Evolutionary conservation across 2,329 filamentous ascomycete species (phyloP), one percentile per base, ranked within the genome.

Genomic region (Ampelomyces quisqualis): DNA sequence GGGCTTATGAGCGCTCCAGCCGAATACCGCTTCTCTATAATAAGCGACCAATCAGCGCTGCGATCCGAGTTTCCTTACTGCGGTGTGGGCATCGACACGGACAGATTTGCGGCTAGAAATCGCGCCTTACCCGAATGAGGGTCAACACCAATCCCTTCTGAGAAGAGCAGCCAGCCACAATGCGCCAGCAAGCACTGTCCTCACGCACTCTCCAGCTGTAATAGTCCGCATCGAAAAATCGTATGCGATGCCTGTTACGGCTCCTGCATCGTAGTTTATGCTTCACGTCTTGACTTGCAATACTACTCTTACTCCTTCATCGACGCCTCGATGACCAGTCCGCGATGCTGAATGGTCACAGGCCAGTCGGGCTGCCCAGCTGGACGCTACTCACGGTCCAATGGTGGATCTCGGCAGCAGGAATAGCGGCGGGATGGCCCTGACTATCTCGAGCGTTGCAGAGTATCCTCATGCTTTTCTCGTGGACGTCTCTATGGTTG

Each of bases 361-460:
- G 30, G 43, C 40, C 30, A 38, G 45, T 45, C 45, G 45, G 52
- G 47, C 39, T 52, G 46, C 50, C 61, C 64, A 67, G 65, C 65
- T 68, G 64, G 64, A 53, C 49, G 53, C 56, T 61, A 57, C 58
- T 58, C 56, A 62, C 43, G 52, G 46, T 57, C 57, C 53, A 53
- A 57, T 55, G 58, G 64, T 65, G 64, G 62, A 58, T 55, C 58
- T 65, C 59, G 62, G 62, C 58, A 65, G 31, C 39, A 58, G 53
- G 42, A 54, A 48, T 65, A 60, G 59, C 60, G 57, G 58, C 61
- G 62, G 65, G 62, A 65, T 41, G 60, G 61, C 55, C 63, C 61
- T 65, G 57, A 56, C 47, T 46, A 54, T 40, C 40, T 59, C 47
- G 48, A 60, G 56, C 57, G 60, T 66, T 55, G 51, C 57, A 55